Conservation (phyloP, 163 green algal species). For the Chloromonas sp. region DNA sequence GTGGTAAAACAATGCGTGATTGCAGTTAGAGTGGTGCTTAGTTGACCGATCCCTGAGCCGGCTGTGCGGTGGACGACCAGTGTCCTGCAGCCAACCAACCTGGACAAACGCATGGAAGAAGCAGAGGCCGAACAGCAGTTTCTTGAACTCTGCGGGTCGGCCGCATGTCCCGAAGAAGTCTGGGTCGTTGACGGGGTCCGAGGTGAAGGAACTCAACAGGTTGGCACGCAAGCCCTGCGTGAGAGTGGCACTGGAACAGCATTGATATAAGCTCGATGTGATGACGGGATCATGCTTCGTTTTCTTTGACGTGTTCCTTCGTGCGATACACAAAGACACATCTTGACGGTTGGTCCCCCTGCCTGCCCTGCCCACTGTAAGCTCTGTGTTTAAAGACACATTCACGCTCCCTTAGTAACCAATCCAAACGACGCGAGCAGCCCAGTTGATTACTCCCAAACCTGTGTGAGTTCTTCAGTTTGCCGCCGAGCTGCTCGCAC, state of each 20-base stretch:
- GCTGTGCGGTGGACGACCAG: too few relatives aligned
- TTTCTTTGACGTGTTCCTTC: too few relatives aligned
- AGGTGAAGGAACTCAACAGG: conserved; percentile 40
- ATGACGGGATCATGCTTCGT: too few relatives aligned
- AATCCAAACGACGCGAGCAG: background rate
- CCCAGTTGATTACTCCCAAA: background rate
- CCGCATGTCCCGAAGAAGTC: conserved; percentile 66
- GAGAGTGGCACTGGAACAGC: background rate
- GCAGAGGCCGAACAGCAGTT: conserved; percentile 63
- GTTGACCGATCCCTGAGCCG: too few relatives aligned
- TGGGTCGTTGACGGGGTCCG: conserved; percentile 18
- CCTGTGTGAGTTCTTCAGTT: too few relatives aligned
- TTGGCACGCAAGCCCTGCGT: conserved; percentile 55
- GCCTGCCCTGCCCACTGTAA: too few relatives aligned
- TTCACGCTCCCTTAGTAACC: background rate
- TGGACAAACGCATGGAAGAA: conserved; percentile 73
- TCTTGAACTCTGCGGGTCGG: conserved; percentile 60
- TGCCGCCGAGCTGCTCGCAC: conserved; percentile 3
- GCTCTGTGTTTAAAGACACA: background rate
- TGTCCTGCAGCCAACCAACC: background rate
- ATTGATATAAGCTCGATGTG: conserved; percentile 12
- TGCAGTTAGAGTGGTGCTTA: too few relatives aligned
- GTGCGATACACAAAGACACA: background rate
- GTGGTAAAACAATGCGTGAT: too few relatives aligned
- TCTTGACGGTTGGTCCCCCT: too few relatives aligned